Base-by-base conservation (phyloP, 1,139 yeast genomes). In the Yamadazyma songkhlaensis region DNA sequence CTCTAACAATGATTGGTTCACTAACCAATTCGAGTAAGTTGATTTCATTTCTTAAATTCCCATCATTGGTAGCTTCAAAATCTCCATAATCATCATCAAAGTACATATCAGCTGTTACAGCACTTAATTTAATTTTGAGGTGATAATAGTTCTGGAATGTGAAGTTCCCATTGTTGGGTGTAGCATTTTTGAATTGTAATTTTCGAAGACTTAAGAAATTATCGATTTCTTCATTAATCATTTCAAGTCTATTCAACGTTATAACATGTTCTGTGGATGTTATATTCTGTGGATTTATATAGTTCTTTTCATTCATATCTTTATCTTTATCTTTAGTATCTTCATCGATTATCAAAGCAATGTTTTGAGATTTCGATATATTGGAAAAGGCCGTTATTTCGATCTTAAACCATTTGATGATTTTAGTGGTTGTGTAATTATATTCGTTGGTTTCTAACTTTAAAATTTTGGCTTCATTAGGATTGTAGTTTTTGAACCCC, bases 151-250 rank as follows among this genome's bases (percentile, higher is more conserved):
- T 78, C 48, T 78, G 84, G 43, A 72, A 68, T 11, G 74, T 65
- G 30, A 68, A 62, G 44, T 80, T 77, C 10, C 84, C 84, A 49
- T 79, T 79, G 50, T 79, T 79, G 4, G 84, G 81, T 0, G 86
- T 80, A 10, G 85, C 84, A 44, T 70, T 76, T 37, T 75, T 70
- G 53, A 80, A 80, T 52, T 79, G 83, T 45, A 78, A 64, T 56
- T 63, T 74, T 49, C 61, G 65, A 26, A 70, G 57, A 14, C 61
- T 53, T 45, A 57, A 65, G 43, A 51, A 68, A 38, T 61, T 59
- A 42, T 67, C 68, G 25, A 66, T 55, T 29, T 49, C 54, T 9
- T 54, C 54, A 38, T 57, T 48, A 10, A 48, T 43, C 6, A 55
- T 40, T 7, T 46, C 39, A 9, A 61, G 53, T 32, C 62, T 59